Evolutionary conservation across 1,284 basidiomycete genomes (phyloP).

Genomic region (Rhodotorula sp.): DNA sequence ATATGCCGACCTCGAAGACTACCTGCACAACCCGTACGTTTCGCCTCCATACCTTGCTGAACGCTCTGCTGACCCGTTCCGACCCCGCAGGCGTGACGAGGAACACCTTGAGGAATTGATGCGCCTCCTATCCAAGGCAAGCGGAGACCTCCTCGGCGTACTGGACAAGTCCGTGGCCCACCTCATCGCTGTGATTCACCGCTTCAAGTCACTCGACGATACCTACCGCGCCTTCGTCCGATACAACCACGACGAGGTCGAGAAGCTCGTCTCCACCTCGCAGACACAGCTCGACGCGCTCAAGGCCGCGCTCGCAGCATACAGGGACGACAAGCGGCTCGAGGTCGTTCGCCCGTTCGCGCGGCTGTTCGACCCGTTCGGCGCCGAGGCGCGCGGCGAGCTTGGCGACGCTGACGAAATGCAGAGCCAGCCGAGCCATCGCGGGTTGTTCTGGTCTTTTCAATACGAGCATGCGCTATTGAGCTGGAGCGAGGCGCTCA

Average conservation of each 20-base stretch:
- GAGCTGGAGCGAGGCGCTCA: constrained; percentile 50
- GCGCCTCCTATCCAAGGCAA: constrained; percentile 61
- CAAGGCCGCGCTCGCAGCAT: constrained; percentile 55
- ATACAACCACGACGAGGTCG: constrained; percentile 3
- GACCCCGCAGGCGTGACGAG: constrained; percentile 49
- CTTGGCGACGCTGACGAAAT: background rate
- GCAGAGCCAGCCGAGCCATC: constrained; percentile 43
- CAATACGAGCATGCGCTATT: constrained; percentile 63
- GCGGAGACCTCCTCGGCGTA: constrained; percentile 61
- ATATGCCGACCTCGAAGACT: constrained; percentile 73
- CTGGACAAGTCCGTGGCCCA: constrained; percentile 52
- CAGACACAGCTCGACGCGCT: constrained; percentile 56
- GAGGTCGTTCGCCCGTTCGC: constrained; percentile 70
- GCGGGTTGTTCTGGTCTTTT: constrained; percentile 62
- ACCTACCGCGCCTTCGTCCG: constrained; percentile 10
- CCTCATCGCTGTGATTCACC: constrained; percentile 45
- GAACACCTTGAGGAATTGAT: constrained; percentile 60
- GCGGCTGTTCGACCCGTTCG: constrained; percentile 60
- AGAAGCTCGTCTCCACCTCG: constrained; percentile 50
- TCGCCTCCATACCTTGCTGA: background rate
- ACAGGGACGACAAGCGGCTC: constrained; percentile 60
- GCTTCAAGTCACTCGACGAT: constrained; percentile 44
- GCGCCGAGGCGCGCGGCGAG: constrained; percentile 38
- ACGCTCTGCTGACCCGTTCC: background rate
- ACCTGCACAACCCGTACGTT: constrained; percentile 42